phyloP scores from a whole-genome alignment of 2,329 filamentous ascomycete species.

The Furcasterigmium furcatum region DNA sequence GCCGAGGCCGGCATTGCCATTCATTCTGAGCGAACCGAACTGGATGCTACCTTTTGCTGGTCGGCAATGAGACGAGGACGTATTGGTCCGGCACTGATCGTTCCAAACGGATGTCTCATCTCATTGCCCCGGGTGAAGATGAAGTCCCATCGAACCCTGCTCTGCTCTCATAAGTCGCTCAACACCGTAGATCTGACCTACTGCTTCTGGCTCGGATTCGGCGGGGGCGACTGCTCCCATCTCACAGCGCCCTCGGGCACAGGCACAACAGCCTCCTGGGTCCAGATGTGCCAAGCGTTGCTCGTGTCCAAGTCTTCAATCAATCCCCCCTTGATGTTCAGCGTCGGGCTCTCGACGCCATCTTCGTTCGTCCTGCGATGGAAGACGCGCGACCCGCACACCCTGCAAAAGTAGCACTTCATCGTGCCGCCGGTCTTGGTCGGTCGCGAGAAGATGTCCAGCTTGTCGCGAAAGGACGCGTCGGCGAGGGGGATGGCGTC shows the following conservation, averaged over 20 bases:
- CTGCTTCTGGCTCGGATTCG: background rate
- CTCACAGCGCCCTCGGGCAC: slow-evolving; percentile 29
- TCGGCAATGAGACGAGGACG: too few species aligned
- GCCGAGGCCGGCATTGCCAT: too few species aligned
- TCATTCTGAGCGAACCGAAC: too few species aligned
- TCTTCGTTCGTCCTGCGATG: slow-evolving; percentile 36
- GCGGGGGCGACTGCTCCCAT: slow-evolving; percentile 8
- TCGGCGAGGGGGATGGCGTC: slow-evolving; percentile 36
- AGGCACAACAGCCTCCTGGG: slow-evolving; percentile 37
- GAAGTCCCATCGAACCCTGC: too few species aligned
- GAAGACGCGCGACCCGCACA: slow-evolving; percentile 43
- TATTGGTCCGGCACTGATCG: too few species aligned
- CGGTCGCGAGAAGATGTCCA: slow-evolving; percentile 32
- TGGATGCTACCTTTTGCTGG: too few species aligned
- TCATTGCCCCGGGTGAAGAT: too few species aligned
- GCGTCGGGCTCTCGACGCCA: slow-evolving; percentile 28
- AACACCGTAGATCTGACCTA: too few species aligned
- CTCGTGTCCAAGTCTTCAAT: slow-evolving; percentile 37
- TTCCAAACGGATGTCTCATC: too few species aligned
- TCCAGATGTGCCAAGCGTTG: slow-evolving; percentile 40
- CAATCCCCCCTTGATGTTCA: slow-evolving; percentile 45
- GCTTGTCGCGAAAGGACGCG: slow-evolving; percentile 17
- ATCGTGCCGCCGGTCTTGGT: slow-evolving; percentile 36
- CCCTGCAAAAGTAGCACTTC: slow-evolving; percentile 38
- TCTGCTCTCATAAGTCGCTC: too few species aligned